Evolutionary conservation across 148 eudicot species (phyloP), one percentile per base, ranked within the genome.

Genomic region (Camellia japonica): DNA sequence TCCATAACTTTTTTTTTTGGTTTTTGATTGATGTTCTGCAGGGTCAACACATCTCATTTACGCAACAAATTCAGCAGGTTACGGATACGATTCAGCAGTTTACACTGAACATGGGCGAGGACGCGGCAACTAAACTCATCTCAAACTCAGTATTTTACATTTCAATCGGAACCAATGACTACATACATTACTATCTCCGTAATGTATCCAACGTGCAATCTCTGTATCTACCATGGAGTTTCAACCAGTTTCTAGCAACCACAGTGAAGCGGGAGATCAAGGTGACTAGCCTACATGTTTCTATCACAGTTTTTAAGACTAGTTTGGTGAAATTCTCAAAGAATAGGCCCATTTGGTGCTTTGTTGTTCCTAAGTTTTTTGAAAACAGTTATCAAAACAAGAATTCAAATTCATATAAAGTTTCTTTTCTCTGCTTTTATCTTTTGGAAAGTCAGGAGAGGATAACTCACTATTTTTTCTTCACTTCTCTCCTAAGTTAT

Each of bases 11-110:
- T 58, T 30, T 16, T 30, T 49, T 49, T 67, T 69, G 49, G 20
- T 23, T 38, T 71, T 30, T 30, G 38, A 30, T 30, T 30, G 55
- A 71, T 13, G 52, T 19, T 73, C 14, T 82, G 69, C 83, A 95
- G 99, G 99, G 99, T 63, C 97, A 93, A 77, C 99, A 88, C 73
- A 88, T 95, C 74, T 87, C 97, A 10, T 87, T 95, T 30, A 73
- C 97, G 7, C 95, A 95, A 89, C 99, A 95, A 85, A 88, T 93
- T 42, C 93, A 95, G 83, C 98, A 93, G 74, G 90, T 89, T 49
- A 83, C 80, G 18, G 99, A 93, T 78, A 95, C 99, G 43, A 79
- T 86, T 81, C 95, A 92, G 87, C 97, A 83, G 84, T 88, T 93
- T 55, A 86, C 84, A 78, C 59, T 90, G 80, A 87, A 61, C 80